These are phyloP conservation scores for Rhododendron vialii DNA, from an alignment of 148 eudicot species.

Conservation along the genomic window DNA sequence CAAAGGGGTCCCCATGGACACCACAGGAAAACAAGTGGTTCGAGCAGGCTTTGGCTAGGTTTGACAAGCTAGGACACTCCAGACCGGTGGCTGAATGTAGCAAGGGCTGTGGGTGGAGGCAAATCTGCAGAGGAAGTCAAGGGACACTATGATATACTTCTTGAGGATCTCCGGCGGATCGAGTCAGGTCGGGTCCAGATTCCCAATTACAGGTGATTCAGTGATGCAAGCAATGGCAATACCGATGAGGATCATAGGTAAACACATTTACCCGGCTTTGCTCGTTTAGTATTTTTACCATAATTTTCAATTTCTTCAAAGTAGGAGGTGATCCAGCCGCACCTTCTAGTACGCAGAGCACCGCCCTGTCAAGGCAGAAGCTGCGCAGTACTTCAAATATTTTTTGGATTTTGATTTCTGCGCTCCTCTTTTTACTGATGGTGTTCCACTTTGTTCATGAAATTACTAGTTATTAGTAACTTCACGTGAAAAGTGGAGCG, in stretches of 20 bases:
- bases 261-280: not conserved
- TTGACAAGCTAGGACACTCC: constrained; percentile 58
- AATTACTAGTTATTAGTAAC: no score
- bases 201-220: constrained; percentile 35
- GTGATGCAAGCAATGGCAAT: constrained; percentile 9
- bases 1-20: constrained; percentile 33
- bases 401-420: no score
- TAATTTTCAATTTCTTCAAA: no score
- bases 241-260: constrained; percentile 31
- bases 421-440: no score
- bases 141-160: constrained; percentile 42
- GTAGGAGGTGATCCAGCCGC: not conserved
- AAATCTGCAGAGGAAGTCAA: constrained; percentile 48
- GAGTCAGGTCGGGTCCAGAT: constrained; percentile 49
- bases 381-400: no score
- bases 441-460: no score
- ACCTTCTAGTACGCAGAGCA: no score
- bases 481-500: no score
- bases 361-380: no score
- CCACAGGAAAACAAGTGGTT: constrained; percentile 50
- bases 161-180: constrained; percentile 41
- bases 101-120: constrained; percentile 50
- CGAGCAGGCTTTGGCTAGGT: constrained; percentile 51
- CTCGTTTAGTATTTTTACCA: not conserved
- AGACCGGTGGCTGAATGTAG: constrained; percentile 52